These are phyloP conservation scores for Fusarium gaditjirri DNA, from an alignment of 2,329 filamentous ascomycete genomes.

Conservation along the genomic window DNA sequence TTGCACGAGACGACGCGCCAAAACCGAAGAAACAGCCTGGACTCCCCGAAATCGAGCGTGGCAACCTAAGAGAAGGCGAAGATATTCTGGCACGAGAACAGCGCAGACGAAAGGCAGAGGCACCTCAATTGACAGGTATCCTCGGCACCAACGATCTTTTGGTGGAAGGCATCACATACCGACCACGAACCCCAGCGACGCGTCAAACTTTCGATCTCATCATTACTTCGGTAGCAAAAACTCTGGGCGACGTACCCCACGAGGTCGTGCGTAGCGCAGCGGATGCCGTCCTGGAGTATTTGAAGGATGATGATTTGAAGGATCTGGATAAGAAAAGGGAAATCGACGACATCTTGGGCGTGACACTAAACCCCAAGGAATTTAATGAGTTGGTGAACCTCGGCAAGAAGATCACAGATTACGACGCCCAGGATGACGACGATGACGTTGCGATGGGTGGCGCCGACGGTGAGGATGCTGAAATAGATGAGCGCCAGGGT, in stretches of 20 bases:
- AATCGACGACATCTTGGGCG: constrained; percentile 92
- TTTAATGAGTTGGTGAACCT: constrained; percentile 98
- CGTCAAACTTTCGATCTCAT: constrained; percentile 95
- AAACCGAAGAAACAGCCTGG: constrained; percentile 81
- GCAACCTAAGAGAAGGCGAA: constrained; percentile 80
- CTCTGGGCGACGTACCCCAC: constrained; percentile 91
- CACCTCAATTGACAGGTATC: constrained; percentile 75
- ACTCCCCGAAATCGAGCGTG: constrained; percentile 77
- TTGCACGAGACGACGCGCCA: constrained; percentile 81
- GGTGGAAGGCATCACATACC: constrained; percentile 91
- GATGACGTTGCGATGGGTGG: constrained; percentile 82
- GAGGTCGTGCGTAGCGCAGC: constrained; percentile 93
- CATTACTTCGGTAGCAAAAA: constrained; percentile 86
- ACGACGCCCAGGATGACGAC: constrained; percentile 95
- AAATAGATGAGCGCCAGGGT: constrained; percentile 93
- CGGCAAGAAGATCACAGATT: constrained; percentile 98
- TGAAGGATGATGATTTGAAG: constrained; percentile 96
- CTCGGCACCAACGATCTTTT: constrained; percentile 85
- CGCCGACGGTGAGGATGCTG: constrained; percentile 71
- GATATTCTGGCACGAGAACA: constrained; percentile 87
- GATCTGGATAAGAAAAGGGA: constrained; percentile 99
- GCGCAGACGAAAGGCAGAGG: constrained; percentile 84
- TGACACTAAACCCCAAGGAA: constrained; percentile 82
- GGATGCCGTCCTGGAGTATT: constrained; percentile 87
- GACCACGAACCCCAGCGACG: constrained; percentile 90